Percentiles rank a stretch among this genome's conserved stretches.
Evolutionary conservation across 768 basidiomycete species (phyloP).

Genomic region (Lactifluus subvellereus): DNA sequence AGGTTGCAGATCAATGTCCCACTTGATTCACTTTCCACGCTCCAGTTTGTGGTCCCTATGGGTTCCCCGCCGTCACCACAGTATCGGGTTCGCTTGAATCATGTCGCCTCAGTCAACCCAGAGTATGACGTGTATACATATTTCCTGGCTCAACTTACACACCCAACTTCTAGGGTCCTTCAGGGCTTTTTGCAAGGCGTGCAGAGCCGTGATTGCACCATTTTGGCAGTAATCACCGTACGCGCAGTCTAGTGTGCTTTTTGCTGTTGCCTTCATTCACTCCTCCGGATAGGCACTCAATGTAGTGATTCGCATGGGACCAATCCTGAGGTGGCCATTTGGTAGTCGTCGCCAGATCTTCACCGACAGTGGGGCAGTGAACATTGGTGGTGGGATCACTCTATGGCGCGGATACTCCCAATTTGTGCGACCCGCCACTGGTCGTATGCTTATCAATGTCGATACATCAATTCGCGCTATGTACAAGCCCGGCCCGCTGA

Average conservation of each 20-base stretch:
- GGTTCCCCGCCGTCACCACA: conserved; percentile 31
- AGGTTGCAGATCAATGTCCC: not conserved
- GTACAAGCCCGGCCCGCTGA: conserved; percentile 58
- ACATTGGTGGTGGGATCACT: conserved; percentile 57
- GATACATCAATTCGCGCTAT: conserved; percentile 73
- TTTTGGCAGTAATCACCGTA: conserved; percentile 62
- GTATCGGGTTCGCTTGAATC: conserved; percentile 59
- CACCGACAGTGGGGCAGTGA: conserved; percentile 45
- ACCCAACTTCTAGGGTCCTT: conserved; percentile 43
- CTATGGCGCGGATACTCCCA: conserved; percentile 83
- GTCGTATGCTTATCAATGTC: conserved; percentile 62
- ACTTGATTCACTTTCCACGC: conserved; percentile 9
- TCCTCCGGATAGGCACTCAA: conserved; percentile 51
- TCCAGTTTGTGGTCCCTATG: conserved; percentile 58
- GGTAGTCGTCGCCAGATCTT: conserved; percentile 74
- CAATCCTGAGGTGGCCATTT: conserved; percentile 62
- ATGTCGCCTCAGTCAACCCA: conserved; percentile 80
- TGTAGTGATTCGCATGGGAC: conserved; percentile 70
- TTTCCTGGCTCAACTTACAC: conserved; percentile 24
- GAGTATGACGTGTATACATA: conserved; percentile 43
- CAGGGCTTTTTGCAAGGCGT: conserved; percentile 56
- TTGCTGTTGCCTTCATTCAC: not conserved
- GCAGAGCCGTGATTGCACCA: conserved; percentile 61
- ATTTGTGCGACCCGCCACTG: conserved; percentile 62
- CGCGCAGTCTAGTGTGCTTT: conserved; percentile 17